Conservation (phyloP, 768 basidiomycete genomes). For the Punctularia strigosozonata region DNA sequence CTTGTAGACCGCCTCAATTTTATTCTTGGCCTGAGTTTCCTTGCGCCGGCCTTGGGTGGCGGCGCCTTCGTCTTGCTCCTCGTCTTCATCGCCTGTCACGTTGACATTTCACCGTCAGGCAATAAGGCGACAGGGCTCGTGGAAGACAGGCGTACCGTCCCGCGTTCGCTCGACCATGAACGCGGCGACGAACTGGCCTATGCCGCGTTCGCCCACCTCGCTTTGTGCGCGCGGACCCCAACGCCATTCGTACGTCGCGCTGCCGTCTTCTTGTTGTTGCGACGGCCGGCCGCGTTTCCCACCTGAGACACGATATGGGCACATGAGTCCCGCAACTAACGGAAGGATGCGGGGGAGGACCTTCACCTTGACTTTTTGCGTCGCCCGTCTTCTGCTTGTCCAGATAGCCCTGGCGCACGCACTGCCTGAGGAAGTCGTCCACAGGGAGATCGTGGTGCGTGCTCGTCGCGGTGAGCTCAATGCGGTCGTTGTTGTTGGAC, state of each 20-base stretch:
- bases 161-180: conserved; percentile 50
- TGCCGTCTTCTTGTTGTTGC: conserved; percentile 27
- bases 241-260: conserved; percentile 56
- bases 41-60: not conserved
- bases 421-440: conserved; percentile 51
- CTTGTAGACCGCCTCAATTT: conserved; percentile 4
- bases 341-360: no score
- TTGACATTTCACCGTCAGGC: no score
- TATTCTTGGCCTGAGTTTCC: not conserved
- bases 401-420: conserved; percentile 67
- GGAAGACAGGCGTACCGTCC: conserved; percentile 14
- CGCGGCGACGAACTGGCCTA: conserved; percentile 68
- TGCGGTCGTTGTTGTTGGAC: conserved; percentile 25
- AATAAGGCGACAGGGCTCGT: no score
- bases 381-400: conserved; percentile 51
- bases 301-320: no score
- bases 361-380: no score
- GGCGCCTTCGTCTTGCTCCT: no score
- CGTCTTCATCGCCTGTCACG: no score
- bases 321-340: no score
- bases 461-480: conserved; percentile 41
- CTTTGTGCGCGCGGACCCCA: conserved; percentile 77
- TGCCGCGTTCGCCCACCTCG: conserved; percentile 71
- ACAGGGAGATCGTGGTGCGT: conserved; percentile 42
- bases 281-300: conserved; percentile 47